Evolutionary conservation across 1,284 basidiomycete species (phyloP), one percentile per base, ranked within the genome.

Genomic region (Erythrobasidium hasegawianum): DNA sequence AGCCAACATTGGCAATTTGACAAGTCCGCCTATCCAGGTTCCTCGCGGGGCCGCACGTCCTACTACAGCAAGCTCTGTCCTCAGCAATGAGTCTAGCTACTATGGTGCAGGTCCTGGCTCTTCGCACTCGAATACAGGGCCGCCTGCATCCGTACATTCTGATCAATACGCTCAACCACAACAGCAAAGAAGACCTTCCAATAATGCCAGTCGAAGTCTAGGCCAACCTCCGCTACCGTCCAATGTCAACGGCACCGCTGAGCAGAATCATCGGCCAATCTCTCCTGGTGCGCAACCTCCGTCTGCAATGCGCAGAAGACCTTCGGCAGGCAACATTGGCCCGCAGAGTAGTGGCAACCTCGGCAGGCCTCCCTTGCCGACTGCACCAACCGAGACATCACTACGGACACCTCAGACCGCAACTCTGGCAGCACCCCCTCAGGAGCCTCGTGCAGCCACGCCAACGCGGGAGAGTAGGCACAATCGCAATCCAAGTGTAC

Each of bases 291-390:
- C 49, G 20, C 59, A 45, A 8, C 49, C 39, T 18, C 45, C 27
- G 2, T 3, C 16, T 3, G 18, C 13, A 38, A 22, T 54, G 33
- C 9, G 50, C 16, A 61, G 39, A 29, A 38, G 39, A 41, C 26
- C 29, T 20, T 53, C 59, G 4, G 52, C 33, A 26, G 50, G 59
- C n/a, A 61, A 61, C 43, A 38, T 53, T 1, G 29, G 27, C 11
- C 22, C 38, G n/a, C 33, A 40, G 11, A 24, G 13, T 2, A 22
- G 24, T 2, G 16, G 49, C 8, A 54, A 11, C 14, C 24, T 49
- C n/a, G 38, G 29, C n/a, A 4, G 59, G 18, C 59, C 59, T 18
- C 59, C 59, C 27, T 54, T 61, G 20, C 59, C 59, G 16, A 61
- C 33, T 27, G 49, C 59, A 26, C 59, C 49, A 53, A 20, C 33